These are phyloP conservation scores for Gentiana straminea DNA, from an alignment of 257 asterid genomes.

Conservation along the genomic window DNA sequence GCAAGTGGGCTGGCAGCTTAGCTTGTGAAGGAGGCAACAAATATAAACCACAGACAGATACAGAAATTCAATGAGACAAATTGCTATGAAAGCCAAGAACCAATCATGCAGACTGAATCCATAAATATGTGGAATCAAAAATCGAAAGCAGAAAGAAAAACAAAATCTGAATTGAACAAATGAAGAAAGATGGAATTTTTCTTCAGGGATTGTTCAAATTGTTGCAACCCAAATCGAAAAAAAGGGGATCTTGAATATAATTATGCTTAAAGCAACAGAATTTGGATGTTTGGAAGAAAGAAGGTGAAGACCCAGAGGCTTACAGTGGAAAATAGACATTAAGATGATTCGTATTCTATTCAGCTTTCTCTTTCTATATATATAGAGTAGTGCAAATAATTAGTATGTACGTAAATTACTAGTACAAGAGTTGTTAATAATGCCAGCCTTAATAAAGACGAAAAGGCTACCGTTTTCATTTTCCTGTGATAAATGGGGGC, in stretches of 20 bases:
- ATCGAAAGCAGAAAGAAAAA: neutral
- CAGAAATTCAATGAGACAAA: too few relatives aligned
- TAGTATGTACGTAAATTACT: slow-evolving; percentile 1
- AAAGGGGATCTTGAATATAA: slow-evolving; percentile 12
- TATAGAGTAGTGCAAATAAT: slow-evolving; percentile 4
- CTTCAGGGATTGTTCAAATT: neutral
- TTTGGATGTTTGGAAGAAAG: neutral
- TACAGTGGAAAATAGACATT: slow-evolving; percentile 4
- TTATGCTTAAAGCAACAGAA: slow-evolving; percentile 9
- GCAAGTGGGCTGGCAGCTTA: neutral
- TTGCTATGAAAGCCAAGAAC: too few relatives aligned
- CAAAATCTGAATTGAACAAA: neutral
- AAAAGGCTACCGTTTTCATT: slow-evolving; percentile 4
- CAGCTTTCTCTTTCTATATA: neutral
- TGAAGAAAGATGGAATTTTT: slow-evolving; percentile 19
- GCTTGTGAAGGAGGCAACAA: neutral
- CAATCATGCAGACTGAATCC: too few relatives aligned
- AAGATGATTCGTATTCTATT: neutral
- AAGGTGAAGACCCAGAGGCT: slow-evolving; percentile 3
- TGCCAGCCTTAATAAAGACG: neutral
- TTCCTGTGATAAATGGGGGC: slow-evolving; percentile 15
- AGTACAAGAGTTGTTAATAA: neutral
- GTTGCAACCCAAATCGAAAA: slow-evolving; percentile 14
- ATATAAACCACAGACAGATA: neutral
- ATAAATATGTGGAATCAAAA: too few relatives aligned